These are phyloP conservation scores for Kurtzmaniella fragi DNA, from an alignment of 805 yeast genomes.

Conservation along the genomic window DNA sequence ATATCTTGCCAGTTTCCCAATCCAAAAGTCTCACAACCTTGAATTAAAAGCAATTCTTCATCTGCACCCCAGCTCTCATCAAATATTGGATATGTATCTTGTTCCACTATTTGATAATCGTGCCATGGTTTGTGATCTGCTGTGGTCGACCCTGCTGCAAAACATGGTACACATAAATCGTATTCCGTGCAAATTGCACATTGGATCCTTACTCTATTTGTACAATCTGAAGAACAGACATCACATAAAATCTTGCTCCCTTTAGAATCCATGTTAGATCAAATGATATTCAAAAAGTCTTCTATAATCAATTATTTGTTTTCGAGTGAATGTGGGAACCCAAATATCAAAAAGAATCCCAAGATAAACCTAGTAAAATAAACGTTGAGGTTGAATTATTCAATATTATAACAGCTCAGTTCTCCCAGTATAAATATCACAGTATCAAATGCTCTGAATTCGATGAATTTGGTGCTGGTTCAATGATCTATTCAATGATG, in stretches of 20 bases:
- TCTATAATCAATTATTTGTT: conserved; percentile 1
- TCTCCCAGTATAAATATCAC: no score
- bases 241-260: conserved; percentile 74
- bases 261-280: conserved; percentile 34
- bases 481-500: no score
- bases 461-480: no score
- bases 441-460: no score
- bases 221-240: conserved; percentile 93
- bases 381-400: conserved; percentile 13
- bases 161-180: conserved; percentile 97
- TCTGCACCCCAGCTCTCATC: conserved; percentile 97
- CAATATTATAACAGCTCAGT: conserved; percentile 9
- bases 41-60: conserved; percentile 83
- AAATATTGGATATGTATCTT: conserved; percentile 90
- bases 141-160: conserved; percentile 74
- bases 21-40: conserved; percentile 89
- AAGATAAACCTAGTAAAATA: background rate
- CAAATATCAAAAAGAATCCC: background rate
- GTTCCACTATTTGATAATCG: conserved; percentile 87
- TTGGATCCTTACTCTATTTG: conserved; percentile 81
- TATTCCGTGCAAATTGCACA: conserved; percentile 94
- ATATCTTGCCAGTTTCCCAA: conserved; percentile 97
- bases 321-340: conserved; percentile 1
- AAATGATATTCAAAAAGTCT: no score
- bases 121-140: conserved; percentile 93